Conservation (phyloP, 2,329 filamentous ascomycete species). For the Epichloe gansuensis region DNA sequence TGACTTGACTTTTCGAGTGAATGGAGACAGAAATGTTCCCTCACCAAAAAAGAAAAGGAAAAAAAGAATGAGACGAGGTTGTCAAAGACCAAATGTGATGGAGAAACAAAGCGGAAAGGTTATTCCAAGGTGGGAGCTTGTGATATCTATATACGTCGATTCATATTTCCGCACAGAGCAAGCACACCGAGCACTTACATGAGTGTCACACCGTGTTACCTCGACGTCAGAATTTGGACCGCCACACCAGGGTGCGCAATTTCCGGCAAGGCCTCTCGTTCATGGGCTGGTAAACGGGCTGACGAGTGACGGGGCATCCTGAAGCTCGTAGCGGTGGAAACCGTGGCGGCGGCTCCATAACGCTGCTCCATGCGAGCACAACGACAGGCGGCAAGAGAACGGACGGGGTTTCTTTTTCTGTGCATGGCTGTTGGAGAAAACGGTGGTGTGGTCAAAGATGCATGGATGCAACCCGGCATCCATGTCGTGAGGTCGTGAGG, state of each 20-base stretch:
- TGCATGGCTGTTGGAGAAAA: neutral
- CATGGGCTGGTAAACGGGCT: neutral
- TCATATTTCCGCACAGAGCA: neutral
- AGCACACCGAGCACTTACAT: neutral
- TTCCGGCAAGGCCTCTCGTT: neutral
- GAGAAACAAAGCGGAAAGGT: neutral
- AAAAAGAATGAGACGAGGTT: neutral
- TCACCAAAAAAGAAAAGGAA: slow-evolving; percentile 14
- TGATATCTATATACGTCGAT: slow-evolving; percentile 3
- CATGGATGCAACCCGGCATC: neutral
- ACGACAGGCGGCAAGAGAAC: neutral
- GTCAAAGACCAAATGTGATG: neutral
- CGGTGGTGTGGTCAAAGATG: slow-evolving; percentile 1
- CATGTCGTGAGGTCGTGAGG: neutral
- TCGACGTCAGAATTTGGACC: neutral
- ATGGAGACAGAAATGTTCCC: neutral
- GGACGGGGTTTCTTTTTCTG: neutral
- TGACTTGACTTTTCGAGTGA: slow-evolving; percentile 35
- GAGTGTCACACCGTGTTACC: neutral
- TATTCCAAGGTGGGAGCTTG: neutral
- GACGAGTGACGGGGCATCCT: slow-evolving; percentile 1
- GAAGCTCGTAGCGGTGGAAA: neutral
- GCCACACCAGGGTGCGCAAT: neutral
- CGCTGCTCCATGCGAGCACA: neutral
- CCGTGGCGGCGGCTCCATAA: neutral